phyloP scores from a whole-genome alignment of 129 eudicot species.

The Flaveria ramosissima region DNA sequence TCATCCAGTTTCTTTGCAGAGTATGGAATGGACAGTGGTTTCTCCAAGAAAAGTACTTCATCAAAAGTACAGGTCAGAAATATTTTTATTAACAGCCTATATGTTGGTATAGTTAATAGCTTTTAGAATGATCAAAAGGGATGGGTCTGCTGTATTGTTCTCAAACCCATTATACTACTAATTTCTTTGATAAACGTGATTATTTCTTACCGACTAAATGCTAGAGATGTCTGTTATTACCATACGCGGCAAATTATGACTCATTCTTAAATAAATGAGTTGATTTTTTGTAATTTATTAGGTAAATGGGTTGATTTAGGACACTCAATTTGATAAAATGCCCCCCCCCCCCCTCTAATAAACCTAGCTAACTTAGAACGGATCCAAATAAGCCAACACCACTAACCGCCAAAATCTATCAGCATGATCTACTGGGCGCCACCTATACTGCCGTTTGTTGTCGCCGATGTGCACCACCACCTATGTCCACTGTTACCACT shows the following conservation, averaged over 20 bases:
- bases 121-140: conserved; percentile 12
- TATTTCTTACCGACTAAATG: background rate
- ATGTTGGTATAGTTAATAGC: conserved; percentile 15
- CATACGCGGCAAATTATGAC: background rate
- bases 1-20: conserved; percentile 85
- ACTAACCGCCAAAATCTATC: background rate
- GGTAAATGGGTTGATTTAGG: background rate
- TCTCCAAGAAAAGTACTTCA: conserved; percentile 63
- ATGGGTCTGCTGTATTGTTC: background rate
- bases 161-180: background rate
- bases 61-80: conserved; percentile 73
- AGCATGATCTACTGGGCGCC: background rate
- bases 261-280: background rate
- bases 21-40: conserved; percentile 94
- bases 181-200: conserved; percentile 15
- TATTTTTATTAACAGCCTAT: background rate
- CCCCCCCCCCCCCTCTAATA: too few species aligned
- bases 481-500: background rate
- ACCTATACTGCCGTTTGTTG: background rate
- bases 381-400: background rate
- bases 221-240: background rate
- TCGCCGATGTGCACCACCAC: too few species aligned
- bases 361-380: background rate
- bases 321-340: background rate
- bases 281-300: background rate